Conservation (phyloP, 1,284 basidiomycete genomes). For the Irpex sp. region DNA sequence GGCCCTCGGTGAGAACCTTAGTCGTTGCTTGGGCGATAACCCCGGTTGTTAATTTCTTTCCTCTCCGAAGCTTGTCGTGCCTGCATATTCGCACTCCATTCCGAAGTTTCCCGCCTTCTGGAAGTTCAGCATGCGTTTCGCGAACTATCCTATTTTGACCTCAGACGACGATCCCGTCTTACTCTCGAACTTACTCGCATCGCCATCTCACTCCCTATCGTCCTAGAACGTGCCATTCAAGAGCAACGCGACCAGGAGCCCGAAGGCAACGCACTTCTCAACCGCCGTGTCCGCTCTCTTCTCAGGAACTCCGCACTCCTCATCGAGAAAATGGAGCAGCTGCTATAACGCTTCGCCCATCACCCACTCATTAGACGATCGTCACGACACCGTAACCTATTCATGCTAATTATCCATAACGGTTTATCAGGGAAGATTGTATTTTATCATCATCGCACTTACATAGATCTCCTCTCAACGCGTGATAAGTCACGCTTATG, state of each 20-base stretch:
- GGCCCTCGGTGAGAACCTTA: constrained; percentile 51
- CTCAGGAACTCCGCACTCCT: constrained; percentile 57
- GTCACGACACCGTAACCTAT: neutral
- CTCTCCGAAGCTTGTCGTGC: constrained; percentile 63
- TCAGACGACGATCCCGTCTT: constrained; percentile 72
- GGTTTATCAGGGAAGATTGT: neutral
- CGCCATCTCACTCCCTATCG: constrained; percentile 74
- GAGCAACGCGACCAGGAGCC: constrained; percentile 24
- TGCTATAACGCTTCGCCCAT: constrained; percentile 29
- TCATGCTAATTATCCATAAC: neutral
- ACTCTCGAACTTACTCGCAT: constrained; percentile 80
- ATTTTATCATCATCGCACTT: neutral
- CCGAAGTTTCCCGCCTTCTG: constrained; percentile 69
- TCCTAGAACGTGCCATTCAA: constrained; percentile 66
- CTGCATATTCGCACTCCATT: constrained; percentile 70
- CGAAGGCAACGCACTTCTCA: constrained; percentile 39
- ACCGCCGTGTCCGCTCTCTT: constrained; percentile 49
- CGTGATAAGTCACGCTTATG: neutral
- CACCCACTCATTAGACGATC: neutral
- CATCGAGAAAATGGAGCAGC: constrained; percentile 61
- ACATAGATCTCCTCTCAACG: neutral
- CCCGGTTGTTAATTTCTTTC: neutral
- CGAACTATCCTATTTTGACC: constrained; percentile 73
- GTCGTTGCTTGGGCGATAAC: neutral
- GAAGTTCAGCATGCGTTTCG: constrained; percentile 78